These are phyloP conservation scores for Ceratobasidium sp. DNA, from an alignment of 1,284 basidiomycete species.

Conservation along the genomic window DNA sequence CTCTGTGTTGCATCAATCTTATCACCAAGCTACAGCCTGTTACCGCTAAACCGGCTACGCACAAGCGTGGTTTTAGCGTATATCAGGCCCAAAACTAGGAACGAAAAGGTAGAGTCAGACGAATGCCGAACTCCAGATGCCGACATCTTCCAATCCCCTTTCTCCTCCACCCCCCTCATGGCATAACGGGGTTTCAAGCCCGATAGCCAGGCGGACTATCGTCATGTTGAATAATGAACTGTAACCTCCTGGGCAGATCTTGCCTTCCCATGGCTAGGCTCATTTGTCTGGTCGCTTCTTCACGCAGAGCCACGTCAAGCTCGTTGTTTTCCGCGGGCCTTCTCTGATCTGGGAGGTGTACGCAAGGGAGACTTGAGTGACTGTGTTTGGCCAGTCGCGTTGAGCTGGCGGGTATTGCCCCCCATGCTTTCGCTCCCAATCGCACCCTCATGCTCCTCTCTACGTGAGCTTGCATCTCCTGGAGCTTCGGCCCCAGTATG, in stretches of 20 bases:
- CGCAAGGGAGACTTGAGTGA: neutral
- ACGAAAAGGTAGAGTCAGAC: neutral
- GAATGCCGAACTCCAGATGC: conserved; percentile 22
- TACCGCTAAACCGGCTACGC: conserved; percentile 3
- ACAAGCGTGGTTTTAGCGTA: conserved; percentile 2
- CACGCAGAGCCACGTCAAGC: conserved; percentile 42
- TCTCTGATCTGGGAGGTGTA: conserved; percentile 38
- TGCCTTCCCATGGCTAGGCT: conserved; percentile 36
- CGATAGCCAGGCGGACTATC: conserved; percentile 25
- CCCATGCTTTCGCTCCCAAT: neutral
- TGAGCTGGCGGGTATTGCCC: neutral
- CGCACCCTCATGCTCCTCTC: neutral
- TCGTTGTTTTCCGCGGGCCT: conserved; percentile 43
- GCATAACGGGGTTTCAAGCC: conserved; percentile 24
- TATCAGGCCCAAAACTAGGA: conserved; percentile 3
- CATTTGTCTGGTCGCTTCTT: conserved; percentile 21
- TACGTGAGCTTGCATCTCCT: neutral
- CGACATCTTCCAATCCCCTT: conserved; percentile 4
- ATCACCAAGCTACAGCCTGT: conserved; percentile 8
- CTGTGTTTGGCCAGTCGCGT: neutral
- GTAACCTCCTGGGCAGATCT: neutral
- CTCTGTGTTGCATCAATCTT: neutral
- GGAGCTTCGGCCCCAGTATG: neutral
- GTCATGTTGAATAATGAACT: conserved; percentile 21
- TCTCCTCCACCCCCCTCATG: neutral